Evolutionary conservation across 495 filamentous ascomycete species (phyloP).

Genomic region (Talaromyces proteolyticus): DNA sequence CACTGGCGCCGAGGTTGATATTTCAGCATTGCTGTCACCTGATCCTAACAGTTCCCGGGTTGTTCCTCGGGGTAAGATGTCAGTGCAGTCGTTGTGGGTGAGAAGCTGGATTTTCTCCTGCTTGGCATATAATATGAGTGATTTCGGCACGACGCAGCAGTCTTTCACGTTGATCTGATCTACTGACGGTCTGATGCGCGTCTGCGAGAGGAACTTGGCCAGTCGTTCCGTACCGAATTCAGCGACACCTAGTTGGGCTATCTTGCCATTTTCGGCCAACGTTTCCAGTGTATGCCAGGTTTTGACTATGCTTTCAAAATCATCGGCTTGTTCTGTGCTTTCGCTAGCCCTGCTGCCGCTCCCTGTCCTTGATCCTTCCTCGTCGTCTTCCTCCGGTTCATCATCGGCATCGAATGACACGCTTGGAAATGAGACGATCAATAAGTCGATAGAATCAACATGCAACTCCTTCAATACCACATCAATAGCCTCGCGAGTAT

Average conservation of each 20-base stretch:
- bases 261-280: slow-evolving; percentile 64
- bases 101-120: slow-evolving; percentile 78
- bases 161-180: slow-evolving; percentile 97
- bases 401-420: slow-evolving; percentile 92
- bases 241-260: slow-evolving; percentile 71
- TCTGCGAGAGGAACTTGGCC: slow-evolving; percentile 55
- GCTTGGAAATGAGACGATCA: slow-evolving; percentile 90
- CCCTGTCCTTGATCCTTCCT: slow-evolving; percentile 15
- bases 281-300: slow-evolving; percentile 70
- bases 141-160: slow-evolving; percentile 92
- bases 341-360: slow-evolving; percentile 34
- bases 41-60: slow-evolving; percentile 74
- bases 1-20: slow-evolving; percentile 50
- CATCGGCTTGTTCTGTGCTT: slow-evolving; percentile 35
- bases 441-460: slow-evolving; percentile 70
- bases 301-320: slow-evolving; percentile 61
- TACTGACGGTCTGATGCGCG: slow-evolving; percentile 70
- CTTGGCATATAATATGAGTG: slow-evolving; percentile 79
- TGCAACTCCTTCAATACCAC: slow-evolving; percentile 74
- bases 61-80: slow-evolving; percentile 82
- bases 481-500: slow-evolving; percentile 71
- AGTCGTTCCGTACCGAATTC: slow-evolving; percentile 87
- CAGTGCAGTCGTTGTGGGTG: slow-evolving; percentile 90
- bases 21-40: slow-evolving; percentile 54
- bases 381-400: slow-evolving; percentile 68